These are phyloP conservation scores for Aspergillus persii DNA, from an alignment of 2,329 filamentous ascomycete genomes.

Conservation along the genomic window DNA sequence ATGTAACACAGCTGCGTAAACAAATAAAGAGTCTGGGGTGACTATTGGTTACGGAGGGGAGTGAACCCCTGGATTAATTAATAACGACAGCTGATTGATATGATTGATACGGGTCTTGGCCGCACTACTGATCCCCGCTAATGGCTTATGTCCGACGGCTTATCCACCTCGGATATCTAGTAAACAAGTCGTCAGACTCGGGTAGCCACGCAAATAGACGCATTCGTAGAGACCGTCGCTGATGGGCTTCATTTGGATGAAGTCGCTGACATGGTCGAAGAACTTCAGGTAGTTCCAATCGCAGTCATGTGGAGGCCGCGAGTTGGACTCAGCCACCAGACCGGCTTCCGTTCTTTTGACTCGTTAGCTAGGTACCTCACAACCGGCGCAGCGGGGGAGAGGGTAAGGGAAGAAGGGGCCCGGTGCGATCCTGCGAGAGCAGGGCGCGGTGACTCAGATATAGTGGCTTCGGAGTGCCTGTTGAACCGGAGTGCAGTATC, in stretches of 20 bases:
- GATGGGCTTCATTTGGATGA: conserved; percentile 39
- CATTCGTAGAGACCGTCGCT: conserved; percentile 26
- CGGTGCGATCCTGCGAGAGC: conserved; percentile 33
- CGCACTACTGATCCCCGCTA: no score
- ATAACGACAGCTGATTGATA: no score
- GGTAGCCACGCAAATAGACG: conserved; percentile 31
- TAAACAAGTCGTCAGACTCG: no score
- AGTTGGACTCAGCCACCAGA: conserved; percentile 42
- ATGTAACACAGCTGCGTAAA: no score
- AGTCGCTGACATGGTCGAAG: conserved; percentile 34
- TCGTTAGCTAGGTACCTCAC: conserved; percentile 12
- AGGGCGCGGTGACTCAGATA: conserved; percentile 42
- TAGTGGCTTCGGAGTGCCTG: conserved; percentile 47
- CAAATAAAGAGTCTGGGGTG: no score
- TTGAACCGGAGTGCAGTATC: conserved; percentile 50
- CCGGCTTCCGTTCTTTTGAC: conserved; percentile 41
- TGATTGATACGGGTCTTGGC: no score
- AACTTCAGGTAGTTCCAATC: conserved; percentile 44
- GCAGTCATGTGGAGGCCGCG: conserved; percentile 35
- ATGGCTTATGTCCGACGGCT: no score
- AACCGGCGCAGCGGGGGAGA: neutral
- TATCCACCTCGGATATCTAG: no score
- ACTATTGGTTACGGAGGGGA: no score
- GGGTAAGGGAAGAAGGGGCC: conserved; percentile 36
- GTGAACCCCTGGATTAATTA: no score